Percentiles rank a stretch among this genome's conserved stretches.
phyloP scores from a whole-genome alignment of 768 basidiomycete species.

The Hirschioporus abietinus region DNA sequence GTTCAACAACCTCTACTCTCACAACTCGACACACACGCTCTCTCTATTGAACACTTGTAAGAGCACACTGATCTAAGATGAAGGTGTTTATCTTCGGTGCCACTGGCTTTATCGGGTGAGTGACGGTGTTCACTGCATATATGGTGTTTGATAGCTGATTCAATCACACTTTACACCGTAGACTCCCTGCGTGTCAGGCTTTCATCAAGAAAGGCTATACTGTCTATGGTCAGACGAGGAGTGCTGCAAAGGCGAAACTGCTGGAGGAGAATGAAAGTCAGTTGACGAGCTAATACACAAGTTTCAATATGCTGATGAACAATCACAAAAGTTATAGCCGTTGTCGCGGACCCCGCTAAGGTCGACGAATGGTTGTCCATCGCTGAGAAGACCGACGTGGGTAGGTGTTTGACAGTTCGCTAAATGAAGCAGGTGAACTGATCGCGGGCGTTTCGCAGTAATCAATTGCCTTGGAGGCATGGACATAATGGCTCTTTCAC shows the following conservation, averaged over 20 bases:
- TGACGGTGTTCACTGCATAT: background rate
- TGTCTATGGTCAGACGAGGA: slow-evolving; percentile 41
- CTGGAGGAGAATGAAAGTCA: slow-evolving; percentile 38
- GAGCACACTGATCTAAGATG: slow-evolving; percentile 12
- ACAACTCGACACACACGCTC: no score
- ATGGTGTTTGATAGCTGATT: background rate
- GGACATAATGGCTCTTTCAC: slow-evolving; percentile 17
- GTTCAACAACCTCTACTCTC: no score
- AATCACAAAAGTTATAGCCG: slow-evolving; percentile 6
- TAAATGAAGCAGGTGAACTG: background rate
- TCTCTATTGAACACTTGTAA: background rate
- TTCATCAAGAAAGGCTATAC: slow-evolving; percentile 40
- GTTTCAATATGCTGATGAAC: slow-evolving; percentile 32
- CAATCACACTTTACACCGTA: slow-evolving; percentile 40
- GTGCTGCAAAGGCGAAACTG: slow-evolving; percentile 25
- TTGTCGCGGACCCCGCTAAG: slow-evolving; percentile 20
- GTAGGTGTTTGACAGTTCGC: background rate
- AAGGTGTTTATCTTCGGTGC: slow-evolving; percentile 21
- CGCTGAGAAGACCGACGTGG: slow-evolving; percentile 28
- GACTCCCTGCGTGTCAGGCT: slow-evolving; percentile 37
- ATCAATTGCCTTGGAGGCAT: slow-evolving; percentile 27
- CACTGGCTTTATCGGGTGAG: slow-evolving; percentile 16
- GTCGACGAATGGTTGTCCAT: slow-evolving; percentile 23
- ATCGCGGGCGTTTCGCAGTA: slow-evolving; percentile 9
- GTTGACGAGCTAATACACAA: slow-evolving; percentile 3